Evolutionary conservation across 2,329 filamentous ascomycete genomes (phyloP), one percentile per base, ranked within the genome.

Genomic region (Massarina eburnea): DNA sequence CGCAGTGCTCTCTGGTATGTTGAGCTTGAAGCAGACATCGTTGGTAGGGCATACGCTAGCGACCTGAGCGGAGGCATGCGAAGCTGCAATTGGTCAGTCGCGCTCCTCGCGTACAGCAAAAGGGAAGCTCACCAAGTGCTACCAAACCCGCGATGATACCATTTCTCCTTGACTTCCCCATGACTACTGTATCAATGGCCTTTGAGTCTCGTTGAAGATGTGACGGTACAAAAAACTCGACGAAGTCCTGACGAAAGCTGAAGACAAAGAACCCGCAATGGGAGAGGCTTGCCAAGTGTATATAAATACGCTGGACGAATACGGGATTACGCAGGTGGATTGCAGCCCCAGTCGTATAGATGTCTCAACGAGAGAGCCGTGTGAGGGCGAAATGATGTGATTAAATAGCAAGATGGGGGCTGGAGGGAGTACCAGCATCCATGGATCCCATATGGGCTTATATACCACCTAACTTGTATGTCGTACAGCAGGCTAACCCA

Each of bases 1-100:
- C 1, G 76, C 76, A 4, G 80, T 82, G 21, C 67, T 61, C 19
- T 74, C 62, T 2, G 81, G 80, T 6, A 84, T 75, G 58, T 80
- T 82, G 51, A 84, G 69, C 8, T 70, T 68, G 58, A 75, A 82
- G 65, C 72, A 75, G 17, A 76, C 61, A 24, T 71, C 55, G 7
- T 37, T 58, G 4, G 49, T 51, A 1, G 61, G 59, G 30, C 62
- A 67, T 10, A 58, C 51, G 20, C 42, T 68, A 7, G 57, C 61
- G 14, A 68, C 50, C 48, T 70, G 67, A 14, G 67, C 66, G 22
- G 55, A 58, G 43, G 55, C 54, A 18, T 39, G 48, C 9, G 57
- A 61, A 22, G 54, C 67, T 70, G 42, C 4, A 19, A 37, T 20
- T 27, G 29, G 51, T 66, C 48, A 66, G 53, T 27, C 29, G 15